Evolutionary conservation across 163 green algal genomes (phyloP).

Genomic region (Chlamydomonas reinhardtii): DNA sequence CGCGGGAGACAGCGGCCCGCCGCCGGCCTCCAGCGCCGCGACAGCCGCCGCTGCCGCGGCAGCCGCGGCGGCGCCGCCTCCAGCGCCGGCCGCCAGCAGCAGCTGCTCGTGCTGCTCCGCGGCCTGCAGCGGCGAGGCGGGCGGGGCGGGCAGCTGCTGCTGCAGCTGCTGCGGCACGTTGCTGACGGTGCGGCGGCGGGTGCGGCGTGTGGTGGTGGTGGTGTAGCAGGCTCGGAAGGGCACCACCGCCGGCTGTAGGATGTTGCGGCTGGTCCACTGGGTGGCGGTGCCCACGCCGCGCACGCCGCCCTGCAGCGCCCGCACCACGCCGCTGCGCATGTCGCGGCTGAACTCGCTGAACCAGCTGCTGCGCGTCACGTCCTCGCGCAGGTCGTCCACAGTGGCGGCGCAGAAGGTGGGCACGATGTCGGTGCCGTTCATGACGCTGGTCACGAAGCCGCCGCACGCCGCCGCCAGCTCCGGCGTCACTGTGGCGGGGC

Average conservation of each 20-base stretch:
- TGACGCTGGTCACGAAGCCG: conserved; percentile 84
- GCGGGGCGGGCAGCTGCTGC: not conserved
- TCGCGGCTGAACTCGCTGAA: conserved; percentile 80
- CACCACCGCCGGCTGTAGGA: conserved; percentile 52
- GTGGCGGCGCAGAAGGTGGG: conserved; percentile 78
- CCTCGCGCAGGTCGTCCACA: conserved; percentile 79
- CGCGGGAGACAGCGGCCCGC: not conserved
- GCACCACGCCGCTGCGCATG: conserved; percentile 64
- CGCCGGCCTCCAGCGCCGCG: not conserved
- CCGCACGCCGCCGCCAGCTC: conserved; percentile 81
- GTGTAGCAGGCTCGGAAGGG: conserved; percentile 53
- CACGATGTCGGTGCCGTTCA: conserved; percentile 88
- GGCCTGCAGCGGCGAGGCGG: not conserved
- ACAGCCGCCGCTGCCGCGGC: not conserved
- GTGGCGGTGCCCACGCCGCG: conserved; percentile 54
- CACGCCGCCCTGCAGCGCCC: conserved; percentile 56
- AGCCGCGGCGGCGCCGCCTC: conserved; percentile 10
- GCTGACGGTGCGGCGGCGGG: not conserved
- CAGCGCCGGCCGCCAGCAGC: conserved; percentile 16
- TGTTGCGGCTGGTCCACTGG: conserved; percentile 65
- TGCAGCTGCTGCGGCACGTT: not conserved
- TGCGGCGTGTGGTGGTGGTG: conserved; percentile 16
- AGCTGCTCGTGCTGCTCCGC: conserved; percentile 29
- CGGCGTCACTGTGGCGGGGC: conserved; percentile 88
- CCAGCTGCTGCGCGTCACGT: conserved; percentile 73